phyloP scores from a whole-genome alignment of 163 green algal species.

The Picocystis sp. region DNA sequence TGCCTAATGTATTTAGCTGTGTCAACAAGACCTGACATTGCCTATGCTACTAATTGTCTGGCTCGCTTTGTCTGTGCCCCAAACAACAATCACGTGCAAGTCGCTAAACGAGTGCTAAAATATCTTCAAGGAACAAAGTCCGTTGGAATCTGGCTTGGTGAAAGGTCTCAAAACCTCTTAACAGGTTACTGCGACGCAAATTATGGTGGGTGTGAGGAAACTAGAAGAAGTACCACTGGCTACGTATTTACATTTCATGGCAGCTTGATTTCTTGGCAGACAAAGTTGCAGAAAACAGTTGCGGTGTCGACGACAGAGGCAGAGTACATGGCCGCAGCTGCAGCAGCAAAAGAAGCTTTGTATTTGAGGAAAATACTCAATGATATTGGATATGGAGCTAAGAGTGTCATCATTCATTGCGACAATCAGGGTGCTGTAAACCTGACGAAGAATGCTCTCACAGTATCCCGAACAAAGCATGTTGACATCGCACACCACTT shows the following conservation, averaged over 20 bases:
- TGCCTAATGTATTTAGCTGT: too few relatives aligned
- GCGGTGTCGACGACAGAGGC: constrained; percentile 20
- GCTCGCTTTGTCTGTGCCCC: too few relatives aligned
- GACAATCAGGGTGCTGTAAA: constrained; percentile 22
- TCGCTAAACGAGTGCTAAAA: too few relatives aligned
- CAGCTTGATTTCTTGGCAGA: constrained; percentile 20
- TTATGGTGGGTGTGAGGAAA: constrained; percentile 12
- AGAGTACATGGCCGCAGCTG: constrained; percentile 26
- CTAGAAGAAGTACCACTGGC: constrained; percentile 16
- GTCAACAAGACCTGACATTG: too few relatives aligned
- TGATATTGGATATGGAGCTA: constrained; percentile 7
- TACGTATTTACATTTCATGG: constrained; percentile 20
- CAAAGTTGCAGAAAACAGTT: constrained; percentile 22
- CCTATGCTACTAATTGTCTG: too few relatives aligned
- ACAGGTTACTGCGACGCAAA: constrained; percentile 16
- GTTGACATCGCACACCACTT: too few relatives aligned
- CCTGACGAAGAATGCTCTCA: constrained; percentile 12
- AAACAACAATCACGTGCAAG: too few relatives aligned
- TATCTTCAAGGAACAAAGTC: too few relatives aligned
- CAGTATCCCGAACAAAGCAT: too few relatives aligned
- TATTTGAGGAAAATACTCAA: constrained; percentile 16
- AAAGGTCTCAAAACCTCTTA: background rate
- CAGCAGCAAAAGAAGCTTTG: constrained; percentile 16
- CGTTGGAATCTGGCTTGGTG: too few relatives aligned
- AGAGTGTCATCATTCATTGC: constrained; percentile 7